Percentiles rank a stretch among this genome's conserved stretches.
Conservation (phyloP, 1,284 basidiomycete species). For the Rhodotorula sp. region DNA sequence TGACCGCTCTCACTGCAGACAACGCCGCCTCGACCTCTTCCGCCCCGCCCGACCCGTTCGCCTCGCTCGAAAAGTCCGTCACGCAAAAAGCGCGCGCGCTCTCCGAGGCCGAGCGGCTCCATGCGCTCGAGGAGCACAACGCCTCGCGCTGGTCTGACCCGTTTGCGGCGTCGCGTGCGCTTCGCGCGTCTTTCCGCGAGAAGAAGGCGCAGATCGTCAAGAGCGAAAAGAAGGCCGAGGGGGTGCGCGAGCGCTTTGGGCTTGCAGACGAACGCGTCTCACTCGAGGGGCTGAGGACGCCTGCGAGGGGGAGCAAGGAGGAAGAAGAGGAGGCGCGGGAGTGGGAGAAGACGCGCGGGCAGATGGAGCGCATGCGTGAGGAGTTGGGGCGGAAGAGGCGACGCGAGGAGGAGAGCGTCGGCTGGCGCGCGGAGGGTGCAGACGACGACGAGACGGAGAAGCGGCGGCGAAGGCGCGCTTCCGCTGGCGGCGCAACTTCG, state of each 20-base stretch:
- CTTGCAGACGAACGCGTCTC: conserved; percentile 61
- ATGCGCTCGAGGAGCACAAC: conserved; percentile 71
- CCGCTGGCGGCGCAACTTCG: background rate
- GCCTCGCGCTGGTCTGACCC: conserved; percentile 79
- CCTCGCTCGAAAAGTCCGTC: conserved; percentile 81
- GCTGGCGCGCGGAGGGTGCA: background rate
- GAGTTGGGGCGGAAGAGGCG: conserved; percentile 11
- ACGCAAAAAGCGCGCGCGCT: conserved; percentile 71
- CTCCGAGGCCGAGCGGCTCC: conserved; percentile 71
- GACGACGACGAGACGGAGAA: background rate
- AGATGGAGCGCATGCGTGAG: conserved; percentile 57
- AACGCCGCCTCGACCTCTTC: conserved; percentile 63
- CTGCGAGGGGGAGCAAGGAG: conserved; percentile 44
- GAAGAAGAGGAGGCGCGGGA: conserved; percentile 61
- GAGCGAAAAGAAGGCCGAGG: conserved; percentile 31
- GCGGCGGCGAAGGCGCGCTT: conserved; percentile 10
- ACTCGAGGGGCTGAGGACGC: conserved; percentile 51
- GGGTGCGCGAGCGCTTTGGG: conserved; percentile 60
- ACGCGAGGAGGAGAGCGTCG: conserved; percentile 21
- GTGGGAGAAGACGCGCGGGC: conserved; percentile 61
- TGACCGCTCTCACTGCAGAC: conserved; percentile 56
- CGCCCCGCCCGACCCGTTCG: conserved; percentile 72
- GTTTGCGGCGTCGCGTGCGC: conserved; percentile 70
- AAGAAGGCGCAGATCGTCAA: conserved; percentile 65
- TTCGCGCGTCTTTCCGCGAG: conserved; percentile 76